These are phyloP conservation scores for Cladosporium sphaerospermum DNA, from an alignment of 2,329 filamentous ascomycete species.

Conservation along the genomic window DNA sequence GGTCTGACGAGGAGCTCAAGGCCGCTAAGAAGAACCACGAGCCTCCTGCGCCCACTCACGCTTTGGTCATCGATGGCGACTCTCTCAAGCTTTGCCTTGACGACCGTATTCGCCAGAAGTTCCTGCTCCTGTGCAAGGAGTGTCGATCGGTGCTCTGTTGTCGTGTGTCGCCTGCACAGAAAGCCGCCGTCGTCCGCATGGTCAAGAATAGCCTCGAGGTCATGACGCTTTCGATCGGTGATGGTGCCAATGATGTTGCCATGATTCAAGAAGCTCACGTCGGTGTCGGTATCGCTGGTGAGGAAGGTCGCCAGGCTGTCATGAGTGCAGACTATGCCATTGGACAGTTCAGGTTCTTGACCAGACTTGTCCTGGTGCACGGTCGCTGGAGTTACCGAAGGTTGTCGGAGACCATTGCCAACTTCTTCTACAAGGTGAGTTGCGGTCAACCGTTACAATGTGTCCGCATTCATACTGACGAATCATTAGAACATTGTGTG, in stretches of 20 bases:
- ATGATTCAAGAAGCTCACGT: conserved; percentile 98
- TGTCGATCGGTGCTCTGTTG: conserved; percentile 96
- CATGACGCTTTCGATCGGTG: conserved; percentile 89
- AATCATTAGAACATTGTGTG: conserved; percentile 76
- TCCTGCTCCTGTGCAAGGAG: conserved; percentile 90
- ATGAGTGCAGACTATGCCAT: conserved; percentile 97
- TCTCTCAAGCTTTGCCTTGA: conserved; percentile 82
- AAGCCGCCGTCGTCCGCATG: conserved; percentile 92
- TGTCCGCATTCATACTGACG: neutral
- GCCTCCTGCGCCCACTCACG: conserved; percentile 79
- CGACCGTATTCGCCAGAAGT: conserved; percentile 80
- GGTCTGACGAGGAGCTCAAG: conserved; percentile 77
- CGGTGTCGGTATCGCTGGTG: conserved; percentile 90
- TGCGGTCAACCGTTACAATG: neutral
- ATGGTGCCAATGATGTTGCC: conserved; percentile 91
- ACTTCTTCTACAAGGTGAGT: conserved; percentile 94
- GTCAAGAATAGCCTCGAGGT: conserved; percentile 93
- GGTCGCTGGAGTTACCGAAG: conserved; percentile 95
- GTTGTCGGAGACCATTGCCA: conserved; percentile 86
- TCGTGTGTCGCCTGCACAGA: conserved; percentile 92
- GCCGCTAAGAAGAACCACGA: conserved; percentile 77
- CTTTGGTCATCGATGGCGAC: conserved; percentile 90
- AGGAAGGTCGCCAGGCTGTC: conserved; percentile 84
- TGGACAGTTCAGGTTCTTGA: conserved; percentile 84
- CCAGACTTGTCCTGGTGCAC: conserved; percentile 79